These are phyloP conservation scores for Penicillium crustosum DNA, from an alignment of 2,329 filamentous ascomycete species.

Conservation along the genomic window DNA sequence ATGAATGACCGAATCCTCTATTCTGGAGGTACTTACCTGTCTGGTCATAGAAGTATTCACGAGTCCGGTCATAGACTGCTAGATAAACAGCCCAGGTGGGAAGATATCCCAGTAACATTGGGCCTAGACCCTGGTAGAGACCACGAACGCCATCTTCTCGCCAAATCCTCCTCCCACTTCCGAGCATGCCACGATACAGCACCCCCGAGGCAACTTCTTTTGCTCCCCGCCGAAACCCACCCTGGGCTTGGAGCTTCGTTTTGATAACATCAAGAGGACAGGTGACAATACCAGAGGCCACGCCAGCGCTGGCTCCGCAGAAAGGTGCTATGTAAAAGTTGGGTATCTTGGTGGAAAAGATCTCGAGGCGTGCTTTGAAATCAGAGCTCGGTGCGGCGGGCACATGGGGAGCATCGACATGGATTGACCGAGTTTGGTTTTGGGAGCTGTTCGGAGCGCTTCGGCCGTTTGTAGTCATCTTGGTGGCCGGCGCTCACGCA, in stretches of 20 bases:
- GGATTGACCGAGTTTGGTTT: slow-evolving; percentile 28
- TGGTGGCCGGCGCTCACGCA: slow-evolving; percentile 39
- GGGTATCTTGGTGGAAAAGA: slow-evolving; percentile 51
- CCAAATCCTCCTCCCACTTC: slow-evolving; percentile 84
- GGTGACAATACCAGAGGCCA: slow-evolving; percentile 90
- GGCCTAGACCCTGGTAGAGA: slow-evolving; percentile 88
- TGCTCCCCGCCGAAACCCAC: slow-evolving; percentile 64
- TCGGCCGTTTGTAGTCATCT: slow-evolving; percentile 49
- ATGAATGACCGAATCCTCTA: not conserved
- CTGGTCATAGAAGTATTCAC: slow-evolving; percentile 67
- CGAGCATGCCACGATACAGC: slow-evolving; percentile 81
- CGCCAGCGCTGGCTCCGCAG: slow-evolving; percentile 82
- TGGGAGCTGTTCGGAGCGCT: slow-evolving; percentile 35
- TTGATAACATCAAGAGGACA: slow-evolving; percentile 99
- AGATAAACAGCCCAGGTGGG: slow-evolving; percentile 99
- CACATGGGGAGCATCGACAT: slow-evolving; percentile 26
- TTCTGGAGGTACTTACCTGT: slow-evolving; percentile 53
- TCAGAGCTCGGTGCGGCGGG: slow-evolving; percentile 30
- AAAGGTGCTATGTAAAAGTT: slow-evolving; percentile 71
- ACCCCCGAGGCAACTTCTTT: slow-evolving; percentile 47
- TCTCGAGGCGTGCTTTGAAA: slow-evolving; percentile 40
- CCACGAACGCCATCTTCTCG: slow-evolving; percentile 82
- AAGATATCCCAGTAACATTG: slow-evolving; percentile 91
- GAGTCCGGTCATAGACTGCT: slow-evolving; percentile 90
- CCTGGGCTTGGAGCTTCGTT: slow-evolving; percentile 94